phyloP scores from a whole-genome alignment of 148 eudicot genomes.

The Cornus florida region DNA sequence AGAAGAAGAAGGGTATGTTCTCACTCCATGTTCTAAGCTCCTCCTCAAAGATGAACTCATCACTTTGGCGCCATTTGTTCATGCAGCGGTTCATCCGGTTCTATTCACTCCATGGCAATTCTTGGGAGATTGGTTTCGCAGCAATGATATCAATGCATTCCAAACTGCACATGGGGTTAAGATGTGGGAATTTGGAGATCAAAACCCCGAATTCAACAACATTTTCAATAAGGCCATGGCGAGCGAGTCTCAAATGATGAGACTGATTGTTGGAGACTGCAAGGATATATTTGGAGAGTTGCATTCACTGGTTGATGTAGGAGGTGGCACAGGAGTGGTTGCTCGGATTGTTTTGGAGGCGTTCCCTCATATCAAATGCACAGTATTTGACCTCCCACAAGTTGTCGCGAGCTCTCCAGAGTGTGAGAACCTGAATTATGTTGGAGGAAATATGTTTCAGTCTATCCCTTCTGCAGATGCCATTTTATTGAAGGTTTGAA shows the following conservation, averaged over 20 bases:
- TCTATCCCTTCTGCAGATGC: slow-evolving; percentile 13
- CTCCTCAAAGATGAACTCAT: neutral
- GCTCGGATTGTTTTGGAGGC: slow-evolving; percentile 5
- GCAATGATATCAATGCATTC: neutral
- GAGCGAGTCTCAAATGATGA: slow-evolving; percentile 11
- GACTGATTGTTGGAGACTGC: neutral
- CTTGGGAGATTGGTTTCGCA: slow-evolving; percentile 6
- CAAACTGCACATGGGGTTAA: slow-evolving; percentile 4
- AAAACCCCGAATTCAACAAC: neutral
- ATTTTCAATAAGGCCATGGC: slow-evolving; percentile 6
- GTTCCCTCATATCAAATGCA: slow-evolving; percentile 7
- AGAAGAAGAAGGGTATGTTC: slow-evolving; percentile 5
- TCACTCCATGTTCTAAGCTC: slow-evolving; percentile 13
- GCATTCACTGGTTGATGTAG: slow-evolving; percentile 6
- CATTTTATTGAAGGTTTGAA: slow-evolving; percentile 1
- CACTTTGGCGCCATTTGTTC: slow-evolving; percentile 2
- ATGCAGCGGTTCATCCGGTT: neutral
- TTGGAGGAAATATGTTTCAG: slow-evolving; percentile 7
- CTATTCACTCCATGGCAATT: neutral
- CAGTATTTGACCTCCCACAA: slow-evolving; percentile 7
- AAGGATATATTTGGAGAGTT: slow-evolving; percentile 2
- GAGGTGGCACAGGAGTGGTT: slow-evolving; percentile 6
- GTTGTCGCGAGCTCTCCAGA: neutral
- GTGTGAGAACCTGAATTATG: slow-evolving; percentile 3
- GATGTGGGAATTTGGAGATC: neutral